Evolutionary conservation across 805 yeast genomes (phyloP), one percentile per base, ranked within the genome.

Genomic region (Starmerella asiatica): DNA sequence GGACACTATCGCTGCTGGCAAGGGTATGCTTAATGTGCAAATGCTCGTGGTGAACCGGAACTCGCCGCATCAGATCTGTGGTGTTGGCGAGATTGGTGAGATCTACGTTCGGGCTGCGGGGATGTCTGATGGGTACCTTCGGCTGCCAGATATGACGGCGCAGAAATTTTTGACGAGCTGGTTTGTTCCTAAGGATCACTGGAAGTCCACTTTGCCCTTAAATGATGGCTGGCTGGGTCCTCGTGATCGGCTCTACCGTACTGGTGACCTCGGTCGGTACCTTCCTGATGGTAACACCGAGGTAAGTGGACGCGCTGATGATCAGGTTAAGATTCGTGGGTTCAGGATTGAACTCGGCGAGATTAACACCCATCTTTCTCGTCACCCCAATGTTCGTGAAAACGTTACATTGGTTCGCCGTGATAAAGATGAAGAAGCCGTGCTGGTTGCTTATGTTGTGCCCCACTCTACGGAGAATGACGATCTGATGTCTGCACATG

Each of bases 61-160:
- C 53, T 94, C 88, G 54, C 71, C 80, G 43, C 70, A 83, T 16
- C 93, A 84, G 62, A 75, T 91, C 6, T 91, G 98, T 67, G 98
- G 96, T 61, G 85, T 91, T 48, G 98, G 99, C 50, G 99, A 91
- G 62, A 91, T 91, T 45, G 99, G 99, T 56, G 99, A 91, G 60
- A 86, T 91, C 47, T 91, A 91, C 56, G 97, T 93, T 9, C 76
- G 99, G 57, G 99, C 98, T 29, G 98, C 84, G 42, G 99, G 99
- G 36, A 69, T 91, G 42, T 93, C 96, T 15, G 98, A 88, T 60
- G 95, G 97, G 3, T 91, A 91, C 62, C 71, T 95, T 53, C 83
- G 86, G 34, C 69, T 86, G 44, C 95, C 94, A 5, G 94, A 86
- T 24, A 63, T 84, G 57, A 91, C 86, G 56, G 73, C 73, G 41